A percentile compares a stretch with the other conserved stretches of the same genome.
Evolutionary conservation across 2,329 filamentous ascomycete genomes (phyloP).

Genomic region (Xenoacremonium recifei): DNA sequence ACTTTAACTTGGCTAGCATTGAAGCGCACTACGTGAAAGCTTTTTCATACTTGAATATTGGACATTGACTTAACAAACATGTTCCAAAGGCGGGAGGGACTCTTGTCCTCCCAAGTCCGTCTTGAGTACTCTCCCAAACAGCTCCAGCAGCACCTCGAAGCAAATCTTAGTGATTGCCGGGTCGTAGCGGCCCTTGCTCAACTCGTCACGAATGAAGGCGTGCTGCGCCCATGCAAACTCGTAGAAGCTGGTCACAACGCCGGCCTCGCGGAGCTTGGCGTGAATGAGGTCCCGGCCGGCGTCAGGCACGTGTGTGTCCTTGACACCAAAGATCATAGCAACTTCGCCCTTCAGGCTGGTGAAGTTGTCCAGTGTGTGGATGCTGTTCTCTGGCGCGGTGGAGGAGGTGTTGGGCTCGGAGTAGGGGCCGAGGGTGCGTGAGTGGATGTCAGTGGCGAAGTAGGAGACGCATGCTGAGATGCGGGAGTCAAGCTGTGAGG

Average conservation of each 20-base stretch:
- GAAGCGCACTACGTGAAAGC: not conserved
- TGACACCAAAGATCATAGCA: slow-evolving; percentile 87
- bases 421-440: slow-evolving; percentile 67
- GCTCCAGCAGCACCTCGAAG: slow-evolving; percentile 84
- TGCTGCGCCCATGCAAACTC: slow-evolving; percentile 94
- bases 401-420: slow-evolving; percentile 45
- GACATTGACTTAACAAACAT: slow-evolving; percentile 58
- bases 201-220: slow-evolving; percentile 90
- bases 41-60: no score
- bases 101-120: slow-evolving; percentile 71
- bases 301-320: slow-evolving; percentile 86
- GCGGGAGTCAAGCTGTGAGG: slow-evolving; percentile 63
- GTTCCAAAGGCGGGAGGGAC: slow-evolving; percentile 61
- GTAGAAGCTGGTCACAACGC: slow-evolving; percentile 75
- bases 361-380: slow-evolving; percentile 54
- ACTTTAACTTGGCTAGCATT: slow-evolving; percentile 1
- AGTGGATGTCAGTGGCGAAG: slow-evolving; percentile 91
- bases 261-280: slow-evolving; percentile 74
- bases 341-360: slow-evolving; percentile 76
- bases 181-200: slow-evolving; percentile 92
- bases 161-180: slow-evolving; percentile 83
- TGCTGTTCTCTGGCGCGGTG: slow-evolving; percentile 35
- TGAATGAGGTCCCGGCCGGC: slow-evolving; percentile 81
- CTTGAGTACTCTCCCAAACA: slow-evolving; percentile 78
- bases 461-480: slow-evolving; percentile 79